Percentiles rank a stretch among this genome's conserved stretches.
Evolutionary conservation across 768 basidiomycete species (phyloP).

Genomic region (Hirschioporus abietinus): DNA sequence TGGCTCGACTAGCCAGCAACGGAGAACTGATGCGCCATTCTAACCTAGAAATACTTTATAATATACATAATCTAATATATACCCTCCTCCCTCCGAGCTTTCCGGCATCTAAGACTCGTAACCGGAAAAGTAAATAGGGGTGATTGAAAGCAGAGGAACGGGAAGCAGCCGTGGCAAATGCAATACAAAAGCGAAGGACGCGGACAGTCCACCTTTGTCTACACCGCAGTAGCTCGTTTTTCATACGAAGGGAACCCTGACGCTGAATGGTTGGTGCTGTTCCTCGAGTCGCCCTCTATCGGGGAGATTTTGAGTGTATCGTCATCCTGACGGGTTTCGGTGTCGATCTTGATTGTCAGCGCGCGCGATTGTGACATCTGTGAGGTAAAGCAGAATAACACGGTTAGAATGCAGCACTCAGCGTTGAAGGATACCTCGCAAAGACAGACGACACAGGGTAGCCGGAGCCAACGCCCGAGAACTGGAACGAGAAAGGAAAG

Average conservation of each 20-base stretch:
- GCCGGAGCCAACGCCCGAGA: no score
- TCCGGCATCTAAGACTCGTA: no score
- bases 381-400: not conserved
- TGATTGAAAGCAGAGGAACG: no score
- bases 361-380: not conserved
- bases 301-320: not conserved
- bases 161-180: no score
- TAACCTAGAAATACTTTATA: no score
- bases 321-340: not conserved
- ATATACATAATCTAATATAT: no score
- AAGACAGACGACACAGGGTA: not conserved
- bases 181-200: no score
- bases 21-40: no score
- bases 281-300: not conserved
- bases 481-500: no score
- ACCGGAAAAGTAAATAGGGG: no score
- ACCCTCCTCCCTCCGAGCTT: no score
- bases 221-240: not conserved
- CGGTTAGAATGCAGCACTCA: not conserved
- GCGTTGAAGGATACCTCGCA: not conserved
- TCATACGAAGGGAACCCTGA: not conserved
- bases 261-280: not conserved
- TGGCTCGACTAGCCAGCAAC: no score
- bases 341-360: not conserved
- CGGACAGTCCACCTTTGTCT: not conserved